Percentiles rank a stretch among this genome's conserved stretches.
Conservation (phyloP, 306 rosid genomes). For the Urtica urens region DNA sequence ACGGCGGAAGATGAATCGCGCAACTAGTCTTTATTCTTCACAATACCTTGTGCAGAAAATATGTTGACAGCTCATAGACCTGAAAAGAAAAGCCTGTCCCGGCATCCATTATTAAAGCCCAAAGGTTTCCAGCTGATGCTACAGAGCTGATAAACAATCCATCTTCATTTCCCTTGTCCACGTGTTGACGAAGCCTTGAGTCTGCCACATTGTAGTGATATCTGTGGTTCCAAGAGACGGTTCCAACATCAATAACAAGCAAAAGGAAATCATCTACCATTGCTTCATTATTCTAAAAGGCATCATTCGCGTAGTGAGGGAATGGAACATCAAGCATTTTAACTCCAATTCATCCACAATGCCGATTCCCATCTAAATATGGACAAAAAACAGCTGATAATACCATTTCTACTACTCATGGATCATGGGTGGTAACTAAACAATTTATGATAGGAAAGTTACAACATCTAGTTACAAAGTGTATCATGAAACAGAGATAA, state of each 20-base stretch:
- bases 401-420: no score
- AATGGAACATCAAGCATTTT: no score
- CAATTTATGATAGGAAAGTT: no score
- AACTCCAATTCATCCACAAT: no score
- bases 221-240: slow-evolving; percentile 33
- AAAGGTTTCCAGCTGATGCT: slow-evolving; percentile 60
- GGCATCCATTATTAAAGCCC: slow-evolving; percentile 95
- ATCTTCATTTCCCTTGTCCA: slow-evolving; percentile 91
- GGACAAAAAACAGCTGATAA: no score
- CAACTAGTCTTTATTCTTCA: slow-evolving; percentile 12
- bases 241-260: no score
- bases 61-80: slow-evolving; percentile 76
- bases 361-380: no score
- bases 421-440: no score
- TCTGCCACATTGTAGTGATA: slow-evolving; percentile 93
- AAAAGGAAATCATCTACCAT: no score
- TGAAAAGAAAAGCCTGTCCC: slow-evolving; percentile 82
- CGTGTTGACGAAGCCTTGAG: slow-evolving; percentile 71
- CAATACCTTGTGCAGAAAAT: slow-evolving; percentile 75
- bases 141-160: slow-evolving; percentile 82
- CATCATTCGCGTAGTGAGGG: no score
- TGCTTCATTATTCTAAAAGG: no score
- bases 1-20: slow-evolving; percentile 13
- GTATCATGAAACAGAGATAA: slow-evolving; percentile 1
- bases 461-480: slow-evolving; percentile 2